Base-by-base conservation (phyloP, 495 filamentous ascomycete genomes). In the Hyaloscypha bicolor region DNA sequence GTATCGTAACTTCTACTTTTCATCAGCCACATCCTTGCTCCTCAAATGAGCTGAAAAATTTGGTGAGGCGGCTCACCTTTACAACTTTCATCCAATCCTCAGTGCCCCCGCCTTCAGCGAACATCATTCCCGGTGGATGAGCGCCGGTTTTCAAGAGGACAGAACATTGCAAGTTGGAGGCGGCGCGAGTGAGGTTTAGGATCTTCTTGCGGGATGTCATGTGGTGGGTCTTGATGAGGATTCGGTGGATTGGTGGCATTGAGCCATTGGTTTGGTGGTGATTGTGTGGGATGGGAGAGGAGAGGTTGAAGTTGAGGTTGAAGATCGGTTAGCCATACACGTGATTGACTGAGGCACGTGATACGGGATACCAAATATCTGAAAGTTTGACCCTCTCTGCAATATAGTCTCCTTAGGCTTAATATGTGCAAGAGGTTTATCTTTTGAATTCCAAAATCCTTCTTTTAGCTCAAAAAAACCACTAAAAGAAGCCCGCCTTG, bases 131-230 rank as follows among this genome's bases (percentile, higher is more conserved):
- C 0, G 88, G 88, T 63, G 80, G 82, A 19, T 48, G 42, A 4
- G 80, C 79, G 5, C 87, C 87, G 56, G 79, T 83, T 51, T 87
- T 82, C 2, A 91, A 76, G 19, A 90, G 76, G 2, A 84, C 85
- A 35, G 80, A 82, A 71, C 85, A 87, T 65, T 80, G 72, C 64
- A 82, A 75, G 1, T 77, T 74, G 60, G 83, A 77, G 4, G 88
- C 85, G 6, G 86, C 84, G 58, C 82, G 80, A 66, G 82, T 85
- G 56, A 91, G 74, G 25, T 80, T 79, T 11, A 81, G 76, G 32
- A 91, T 82, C 73, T 91, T 91, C 63, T 88, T 88, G 58, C 88
- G 87, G 4, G 87, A 90, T 51, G 88, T 90, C 74, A 91, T 90
- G 75, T 91, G 88, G 73, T 91, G 88, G 9, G 87, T 90, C 60